phyloP scores from a whole-genome alignment of 2,329 filamentous ascomycete species.

The Epichloe uncinata region DNA sequence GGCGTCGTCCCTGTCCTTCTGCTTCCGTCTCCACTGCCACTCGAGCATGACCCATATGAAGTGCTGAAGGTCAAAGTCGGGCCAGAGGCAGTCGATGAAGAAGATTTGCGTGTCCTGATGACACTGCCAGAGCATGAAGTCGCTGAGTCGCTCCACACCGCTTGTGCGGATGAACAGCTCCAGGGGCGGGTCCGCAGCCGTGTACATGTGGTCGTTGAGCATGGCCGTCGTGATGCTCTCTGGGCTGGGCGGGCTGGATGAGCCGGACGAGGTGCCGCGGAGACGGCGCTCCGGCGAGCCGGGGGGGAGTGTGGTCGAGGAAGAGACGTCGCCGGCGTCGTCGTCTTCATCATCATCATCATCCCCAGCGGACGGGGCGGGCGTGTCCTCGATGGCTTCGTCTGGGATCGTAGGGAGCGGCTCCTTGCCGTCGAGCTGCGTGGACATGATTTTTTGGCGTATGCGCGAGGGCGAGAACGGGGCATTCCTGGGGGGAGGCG shows the following conservation, averaged over 20 bases:
- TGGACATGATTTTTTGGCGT: constrained; percentile 67
- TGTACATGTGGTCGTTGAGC: constrained; percentile 78
- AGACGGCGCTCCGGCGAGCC: constrained; percentile 34
- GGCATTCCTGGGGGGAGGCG: constrained; percentile 48
- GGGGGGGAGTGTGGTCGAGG: constrained; percentile 45
- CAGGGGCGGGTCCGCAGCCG: constrained; percentile 68
- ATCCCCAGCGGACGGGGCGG: constrained; percentile 16
- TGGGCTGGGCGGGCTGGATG: constrained; percentile 48
- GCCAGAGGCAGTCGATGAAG: constrained; percentile 87
- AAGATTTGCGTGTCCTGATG: constrained; percentile 87
- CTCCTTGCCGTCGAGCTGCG: constrained; percentile 38
- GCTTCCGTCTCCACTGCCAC: constrained; percentile 61
- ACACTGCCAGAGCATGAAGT: constrained; percentile 99
- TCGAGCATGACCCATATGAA: constrained; percentile 87
- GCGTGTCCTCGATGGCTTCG: constrained; percentile 9
- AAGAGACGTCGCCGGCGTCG: constrained; percentile 35
- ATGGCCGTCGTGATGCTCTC: constrained; percentile 79
- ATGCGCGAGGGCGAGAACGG: constrained; percentile 84
- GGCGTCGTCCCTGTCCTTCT: constrained; percentile 37
- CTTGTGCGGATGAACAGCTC: constrained; percentile 88
- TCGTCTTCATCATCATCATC: constrained; percentile 16
- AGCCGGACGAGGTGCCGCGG: constrained; percentile 19
- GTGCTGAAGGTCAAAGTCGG: constrained; percentile 86
- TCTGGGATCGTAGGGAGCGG: constrained; percentile 35
- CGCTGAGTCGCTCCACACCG: constrained; percentile 81